phyloP scores from a whole-genome alignment of 345 rosid species.

The Litchi chinensis region DNA sequence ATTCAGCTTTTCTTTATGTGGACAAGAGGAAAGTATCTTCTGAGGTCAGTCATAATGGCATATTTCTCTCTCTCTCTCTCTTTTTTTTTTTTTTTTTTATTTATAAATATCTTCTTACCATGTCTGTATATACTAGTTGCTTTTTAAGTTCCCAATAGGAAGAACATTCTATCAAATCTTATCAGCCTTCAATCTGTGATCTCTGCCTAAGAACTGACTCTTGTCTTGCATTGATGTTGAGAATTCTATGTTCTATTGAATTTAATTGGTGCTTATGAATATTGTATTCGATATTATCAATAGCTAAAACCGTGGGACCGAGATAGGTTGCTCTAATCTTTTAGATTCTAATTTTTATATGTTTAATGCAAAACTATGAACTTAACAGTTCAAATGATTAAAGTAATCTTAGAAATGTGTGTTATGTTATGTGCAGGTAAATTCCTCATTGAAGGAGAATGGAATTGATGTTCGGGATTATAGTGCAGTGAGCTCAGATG shows the following conservation, averaged over 20 bases:
- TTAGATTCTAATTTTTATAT: conserved; percentile 4
- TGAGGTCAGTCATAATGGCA: conserved; percentile 47
- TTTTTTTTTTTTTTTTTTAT: neutral
- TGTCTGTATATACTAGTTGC: neutral
- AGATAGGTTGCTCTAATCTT: neutral
- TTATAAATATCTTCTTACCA: neutral
- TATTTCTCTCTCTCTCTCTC: no score
- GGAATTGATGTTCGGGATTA: conserved; percentile 79
- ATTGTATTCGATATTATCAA: conserved; percentile 1
- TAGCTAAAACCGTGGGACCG: neutral
- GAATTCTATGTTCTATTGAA: neutral
- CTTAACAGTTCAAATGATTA: conserved; percentile 3
- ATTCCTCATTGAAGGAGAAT: conserved; percentile 45
- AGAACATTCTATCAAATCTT: neutral
- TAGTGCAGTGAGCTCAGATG: conserved; percentile 68
- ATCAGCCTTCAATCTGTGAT: neutral
- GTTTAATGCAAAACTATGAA: neutral
- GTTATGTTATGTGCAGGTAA: conserved; percentile 47
- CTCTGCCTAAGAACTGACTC: neutral
- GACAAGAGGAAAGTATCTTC: conserved; percentile 74
- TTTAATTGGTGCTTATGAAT: neutral
- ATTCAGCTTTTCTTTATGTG: conserved; percentile 74
- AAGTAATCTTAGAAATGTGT: neutral
- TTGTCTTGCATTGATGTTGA: neutral
- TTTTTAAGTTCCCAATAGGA: neutral